Base-by-base conservation (phyloP, 2,329 filamentous ascomycete genomes). In the Aspergillus versicolor region DNA sequence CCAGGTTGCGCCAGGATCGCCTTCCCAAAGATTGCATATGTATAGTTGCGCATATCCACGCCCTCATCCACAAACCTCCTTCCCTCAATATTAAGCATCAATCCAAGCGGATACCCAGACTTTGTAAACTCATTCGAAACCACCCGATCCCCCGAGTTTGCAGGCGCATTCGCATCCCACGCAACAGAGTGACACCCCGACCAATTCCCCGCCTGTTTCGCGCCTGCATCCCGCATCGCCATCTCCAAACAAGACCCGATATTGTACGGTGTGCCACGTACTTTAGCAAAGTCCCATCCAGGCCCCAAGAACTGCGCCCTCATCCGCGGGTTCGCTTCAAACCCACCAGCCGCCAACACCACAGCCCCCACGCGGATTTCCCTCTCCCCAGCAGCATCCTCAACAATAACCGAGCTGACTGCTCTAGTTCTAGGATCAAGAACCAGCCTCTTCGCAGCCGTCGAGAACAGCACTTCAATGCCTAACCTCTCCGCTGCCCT, bases 81-180 rank as follows among this genome's bases (percentile, higher is more conserved):
- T 0, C 86, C 87, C 0, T 80, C 64, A 0, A 69, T 67, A 63
- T 89, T 89, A 11, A 89, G 55, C 81, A 87, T 88, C 6, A 89
- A 61, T 0, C 86, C 86, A 0, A 89, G 75, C 0, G 87, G 86
- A 63, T 89, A 89, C 1, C 86, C 87, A 0, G 83, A 87, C 65
- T 89, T 89, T 5, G 86, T 89, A 64, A 81, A 88, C 67, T 88
- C 81, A 63, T 89, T 89, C 4, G 86, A 86, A 1, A 83, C 71
- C 15, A 71, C 72, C 2, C 83, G 77, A 62, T 88, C 81, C 3
- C 87, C 86, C 0, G 74, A 73, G 58, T 84, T 67, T 0, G 78
- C 67, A 0, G 81, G 77, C 0, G 85, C 81, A 65, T 87, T 81
- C 1, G 84, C 84, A 63, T 89, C 86, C 87, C 87, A 89, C 3